Conservation (phyloP, 352 stramenopile species). For the Phytophthora quininea region DNA sequence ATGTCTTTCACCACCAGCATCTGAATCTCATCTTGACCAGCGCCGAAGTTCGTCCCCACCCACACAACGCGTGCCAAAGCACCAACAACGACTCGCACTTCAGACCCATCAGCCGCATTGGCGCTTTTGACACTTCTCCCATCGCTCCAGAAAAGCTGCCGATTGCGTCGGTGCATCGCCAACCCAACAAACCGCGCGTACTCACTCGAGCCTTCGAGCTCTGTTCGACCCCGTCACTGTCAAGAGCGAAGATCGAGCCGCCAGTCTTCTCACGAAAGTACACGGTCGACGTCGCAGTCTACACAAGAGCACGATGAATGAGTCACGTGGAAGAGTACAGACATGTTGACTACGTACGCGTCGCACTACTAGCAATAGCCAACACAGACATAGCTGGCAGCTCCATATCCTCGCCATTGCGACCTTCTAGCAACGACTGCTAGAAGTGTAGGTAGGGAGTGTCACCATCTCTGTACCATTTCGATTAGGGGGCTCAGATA, state of each 20-base stretch:
- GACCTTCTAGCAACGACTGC: no score
- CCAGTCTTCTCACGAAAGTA: slow-evolving; percentile 62
- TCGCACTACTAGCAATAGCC: no score
- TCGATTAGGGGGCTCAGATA: neutral
- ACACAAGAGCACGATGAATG: neutral
- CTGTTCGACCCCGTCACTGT: slow-evolving; percentile 42
- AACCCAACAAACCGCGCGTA: slow-evolving; percentile 57
- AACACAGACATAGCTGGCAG: no score
- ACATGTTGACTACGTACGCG: no score
- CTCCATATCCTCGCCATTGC: no score
- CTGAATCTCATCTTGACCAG: slow-evolving; percentile 32
- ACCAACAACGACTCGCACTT: slow-evolving; percentile 39
- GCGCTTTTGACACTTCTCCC: slow-evolving; percentile 44
- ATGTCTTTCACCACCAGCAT: slow-evolving; percentile 46
- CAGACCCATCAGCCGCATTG: slow-evolving; percentile 23
- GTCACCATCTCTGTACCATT: no score
- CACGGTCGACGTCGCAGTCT: slow-evolving; percentile 48
- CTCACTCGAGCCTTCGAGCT: slow-evolving; percentile 41
- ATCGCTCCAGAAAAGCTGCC: slow-evolving; percentile 69
- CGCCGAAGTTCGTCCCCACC: slow-evolving; percentile 63
- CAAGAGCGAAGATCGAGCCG: slow-evolving; percentile 63
- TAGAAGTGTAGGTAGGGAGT: no score
- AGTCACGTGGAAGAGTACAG: neutral
- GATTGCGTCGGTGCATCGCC: slow-evolving; percentile 40
- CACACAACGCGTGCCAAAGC: slow-evolving; percentile 53